Conservation (phyloP, 2,329 filamentous ascomycete species). For the Fusarium buxicola region DNA sequence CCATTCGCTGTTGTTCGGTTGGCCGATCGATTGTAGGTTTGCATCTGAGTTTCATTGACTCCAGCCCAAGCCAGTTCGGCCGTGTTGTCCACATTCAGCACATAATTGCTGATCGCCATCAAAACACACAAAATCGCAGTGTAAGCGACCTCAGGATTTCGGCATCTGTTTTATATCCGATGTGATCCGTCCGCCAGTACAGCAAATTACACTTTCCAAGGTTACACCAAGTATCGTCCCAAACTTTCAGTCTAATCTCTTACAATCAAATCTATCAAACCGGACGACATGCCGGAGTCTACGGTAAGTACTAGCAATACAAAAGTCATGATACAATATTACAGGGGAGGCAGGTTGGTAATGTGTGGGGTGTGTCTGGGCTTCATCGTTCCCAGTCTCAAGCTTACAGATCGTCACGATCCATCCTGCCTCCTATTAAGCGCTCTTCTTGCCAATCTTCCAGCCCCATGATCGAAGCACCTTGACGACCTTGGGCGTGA, state of each 20-base stretch:
- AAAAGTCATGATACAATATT: slow-evolving; percentile 14
- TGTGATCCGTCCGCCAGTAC: no score
- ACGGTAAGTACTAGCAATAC: slow-evolving; percentile 22
- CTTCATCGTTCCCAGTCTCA: slow-evolving; percentile 25
- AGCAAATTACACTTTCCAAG: no score
- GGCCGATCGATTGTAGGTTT: not conserved
- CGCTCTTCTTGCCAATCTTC: slow-evolving; percentile 83
- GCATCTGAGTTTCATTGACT: slow-evolving; percentile 1
- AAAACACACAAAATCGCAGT: no score
- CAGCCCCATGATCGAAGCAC: slow-evolving; percentile 88
- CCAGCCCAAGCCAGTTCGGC: no score
- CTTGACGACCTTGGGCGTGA: slow-evolving; percentile 96
- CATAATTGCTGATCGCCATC: no score
- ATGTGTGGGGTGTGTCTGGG: slow-evolving; percentile 15
- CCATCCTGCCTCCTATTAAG: slow-evolving; percentile 17
- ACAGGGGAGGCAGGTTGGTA: slow-evolving; percentile 2
- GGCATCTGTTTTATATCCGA: no score
- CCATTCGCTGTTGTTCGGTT: slow-evolving; percentile 2
- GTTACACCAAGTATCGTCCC: no score
- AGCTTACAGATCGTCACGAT: slow-evolving; percentile 17
- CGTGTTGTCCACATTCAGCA: no score
- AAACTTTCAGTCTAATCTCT: not conserved
- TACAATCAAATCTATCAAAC: not conserved
- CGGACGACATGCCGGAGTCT: not conserved
- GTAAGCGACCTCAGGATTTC: no score